Percentiles rank a stretch among this genome's conserved stretches.
Evolutionary conservation across 192 early-diverging fungal species (phyloP).

Genomic region (Spizellomyces punctatus): DNA sequence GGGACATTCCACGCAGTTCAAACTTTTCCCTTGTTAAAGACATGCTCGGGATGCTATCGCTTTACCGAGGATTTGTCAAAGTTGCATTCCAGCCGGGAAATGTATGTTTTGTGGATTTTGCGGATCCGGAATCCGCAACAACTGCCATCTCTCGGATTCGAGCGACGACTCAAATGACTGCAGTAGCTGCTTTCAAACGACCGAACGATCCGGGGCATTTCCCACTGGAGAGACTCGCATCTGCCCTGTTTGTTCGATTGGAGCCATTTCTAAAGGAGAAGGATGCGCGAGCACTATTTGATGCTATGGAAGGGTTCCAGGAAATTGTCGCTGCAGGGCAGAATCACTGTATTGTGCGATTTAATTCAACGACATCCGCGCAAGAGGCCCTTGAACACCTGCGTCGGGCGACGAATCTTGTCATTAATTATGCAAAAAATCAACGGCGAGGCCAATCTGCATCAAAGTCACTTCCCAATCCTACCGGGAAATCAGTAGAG

Average conservation of each 20-base stretch:
- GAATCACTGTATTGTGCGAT: constrained; percentile 19
- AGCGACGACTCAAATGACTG: constrained; percentile 9
- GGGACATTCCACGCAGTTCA: background rate
- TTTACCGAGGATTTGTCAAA: constrained; percentile 23
- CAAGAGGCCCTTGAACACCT: constrained; percentile 9
- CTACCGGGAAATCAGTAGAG: background rate
- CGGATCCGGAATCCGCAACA: constrained; percentile 7
- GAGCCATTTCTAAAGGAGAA: constrained; percentile 22
- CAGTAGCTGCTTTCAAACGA: constrained; percentile 9
- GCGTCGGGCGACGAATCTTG: constrained; percentile 24
- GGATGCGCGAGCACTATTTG: constrained; percentile 12
- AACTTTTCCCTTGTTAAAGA: background rate
- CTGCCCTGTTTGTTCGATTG: constrained; percentile 28
- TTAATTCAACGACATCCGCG: constrained; percentile 1
- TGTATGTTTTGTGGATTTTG: constrained; percentile 18
- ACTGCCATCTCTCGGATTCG: constrained; percentile 16
- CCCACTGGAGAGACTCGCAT: constrained; percentile 4
- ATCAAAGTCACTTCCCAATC: background rate
- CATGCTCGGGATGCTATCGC: constrained; percentile 5
- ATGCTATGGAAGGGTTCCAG: constrained; percentile 17
- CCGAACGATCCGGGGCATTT: constrained; percentile 22
- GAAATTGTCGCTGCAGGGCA: constrained; percentile 1
- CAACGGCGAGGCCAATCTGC: background rate
- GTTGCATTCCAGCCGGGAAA: constrained; percentile 16
- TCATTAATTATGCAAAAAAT: constrained; percentile 29